Evolutionary conservation across 257 asterid genomes (phyloP), one percentile per base, ranked within the genome.

Genomic region (Plantago ovata): DNA sequence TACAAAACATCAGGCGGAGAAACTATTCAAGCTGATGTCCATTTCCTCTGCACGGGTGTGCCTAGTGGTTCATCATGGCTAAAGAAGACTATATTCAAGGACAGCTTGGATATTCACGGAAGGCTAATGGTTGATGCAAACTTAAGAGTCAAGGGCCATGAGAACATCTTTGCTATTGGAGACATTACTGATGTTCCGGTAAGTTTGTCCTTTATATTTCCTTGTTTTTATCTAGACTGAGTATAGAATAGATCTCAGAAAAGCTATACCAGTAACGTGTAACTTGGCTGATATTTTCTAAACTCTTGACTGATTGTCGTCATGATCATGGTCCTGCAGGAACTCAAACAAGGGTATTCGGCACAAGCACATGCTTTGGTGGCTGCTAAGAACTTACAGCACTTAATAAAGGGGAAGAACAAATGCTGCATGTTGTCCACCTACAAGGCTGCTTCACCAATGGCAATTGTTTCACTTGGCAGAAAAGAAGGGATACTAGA

Each of bases 61-160:
- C 84, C 85, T n/a, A n/a, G 68, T 22, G 86, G 77, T 45, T 86
- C 94, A 0, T 80, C 93, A 6, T 89, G 97, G 97, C 83, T 89
- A 16, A 79, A 60, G 57, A 78, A 72, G 60, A 79, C 85, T 9
- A 36, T 69, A 18, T 71, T 89, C 61, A 64, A 67, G 49, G 79
- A 79, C 53, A 73, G 84, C 73, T 69, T 89, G 69, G 97, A 89
- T 56, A 43, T 14, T 13, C 74, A 33, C 1, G 93, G 95, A 24
- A 82, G 74, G 76, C 61, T 86, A 52, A 79, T 68, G 71, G 97
- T 89, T 13, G 89, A 86, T 75, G 49, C 69, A 12, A 71, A 80
- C 54, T 69, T 89, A 68, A 80, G 89, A 68, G 87, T 89, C 65
- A 82, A 70, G 72, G 87, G 87, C 38, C 81, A 78, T 39, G 13